These are phyloP conservation scores for Clitopilus passeckerianus DNA, from an alignment of 768 basidiomycete species.

Conservation along the genomic window DNA sequence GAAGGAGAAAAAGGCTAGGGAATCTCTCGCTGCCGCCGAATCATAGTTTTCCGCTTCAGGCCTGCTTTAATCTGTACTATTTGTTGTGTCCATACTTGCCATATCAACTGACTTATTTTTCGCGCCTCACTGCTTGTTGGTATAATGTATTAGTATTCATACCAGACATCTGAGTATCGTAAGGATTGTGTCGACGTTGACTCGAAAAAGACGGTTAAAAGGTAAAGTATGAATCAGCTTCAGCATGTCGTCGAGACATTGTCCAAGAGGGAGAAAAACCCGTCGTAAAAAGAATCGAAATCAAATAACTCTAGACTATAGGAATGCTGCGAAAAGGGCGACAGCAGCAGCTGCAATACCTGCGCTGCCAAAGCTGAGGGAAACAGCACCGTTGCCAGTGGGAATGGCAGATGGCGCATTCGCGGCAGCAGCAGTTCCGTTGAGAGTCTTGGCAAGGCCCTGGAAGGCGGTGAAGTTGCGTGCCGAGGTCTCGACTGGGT, in stretches of 20 bases:
- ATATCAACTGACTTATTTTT: not conserved
- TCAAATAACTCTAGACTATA: conserved; percentile 15
- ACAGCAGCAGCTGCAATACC: conserved; percentile 21
- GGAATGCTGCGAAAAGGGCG: conserved; percentile 25
- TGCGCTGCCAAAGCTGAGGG: conserved; percentile 27
- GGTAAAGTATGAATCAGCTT: conserved; percentile 8
- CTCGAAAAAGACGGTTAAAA: conserved; percentile 9
- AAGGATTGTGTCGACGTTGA: conserved; percentile 12
- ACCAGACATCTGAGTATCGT: conserved; percentile 11
- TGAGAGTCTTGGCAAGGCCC: conserved; percentile 46
- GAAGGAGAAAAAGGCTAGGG: conserved; percentile 61
- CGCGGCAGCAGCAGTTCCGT: conserved; percentile 41
- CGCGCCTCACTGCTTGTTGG: not conserved
- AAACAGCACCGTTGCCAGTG: conserved; percentile 22
- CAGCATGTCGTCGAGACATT: conserved; percentile 16
- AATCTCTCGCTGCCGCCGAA: conserved; percentile 35
- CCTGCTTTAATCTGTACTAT: not conserved
- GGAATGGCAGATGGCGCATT: conserved; percentile 18
- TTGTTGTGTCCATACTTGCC: not conserved
- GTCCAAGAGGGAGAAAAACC: conserved; percentile 19
- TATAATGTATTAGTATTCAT: conserved; percentile 7
- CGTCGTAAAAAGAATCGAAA: conserved; percentile 4
- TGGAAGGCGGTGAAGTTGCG: conserved; percentile 57
- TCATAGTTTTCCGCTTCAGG: conserved; percentile 6
- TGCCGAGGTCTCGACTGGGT: conserved; percentile 43